These are phyloP conservation scores for Prunus fruticosa DNA, from an alignment of 306 rosid genomes.

Conservation along the genomic window DNA sequence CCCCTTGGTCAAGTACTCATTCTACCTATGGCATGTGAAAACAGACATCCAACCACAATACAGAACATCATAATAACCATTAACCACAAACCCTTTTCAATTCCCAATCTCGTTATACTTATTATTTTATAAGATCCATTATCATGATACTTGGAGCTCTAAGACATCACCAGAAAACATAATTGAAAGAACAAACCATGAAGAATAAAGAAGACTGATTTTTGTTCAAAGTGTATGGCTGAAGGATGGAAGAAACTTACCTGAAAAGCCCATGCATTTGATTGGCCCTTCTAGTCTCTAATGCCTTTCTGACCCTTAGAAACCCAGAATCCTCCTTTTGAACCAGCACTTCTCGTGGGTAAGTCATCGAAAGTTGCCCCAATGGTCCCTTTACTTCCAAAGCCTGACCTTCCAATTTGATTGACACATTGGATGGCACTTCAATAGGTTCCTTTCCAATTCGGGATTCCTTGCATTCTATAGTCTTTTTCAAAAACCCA, in stretches of 20 bases:
- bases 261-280: constrained; percentile 98
- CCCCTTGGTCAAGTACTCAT: neutral
- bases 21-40: neutral
- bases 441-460: constrained; percentile 84
- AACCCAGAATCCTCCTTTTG: constrained; percentile 63
- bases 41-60: neutral
- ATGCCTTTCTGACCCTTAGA: constrained; percentile 59
- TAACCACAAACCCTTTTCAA: neutral
- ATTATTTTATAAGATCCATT: constrained; percentile 3
- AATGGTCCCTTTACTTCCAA: constrained; percentile 85
- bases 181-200: neutral
- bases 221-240: neutral
- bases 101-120: neutral
- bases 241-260: constrained; percentile 39
- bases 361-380: constrained; percentile 74
- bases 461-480: constrained; percentile 86
- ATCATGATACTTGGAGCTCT: neutral
- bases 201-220: neutral
- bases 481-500: constrained; percentile 47
- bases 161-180: neutral
- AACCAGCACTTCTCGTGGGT: constrained; percentile 78
- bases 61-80: neutral
- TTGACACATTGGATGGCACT: constrained; percentile 71
- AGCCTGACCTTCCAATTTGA: constrained; percentile 38
- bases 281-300: constrained; percentile 84